These are phyloP conservation scores for Phytophthora pistaciae DNA, from an alignment of 352 stramenopile species.

Conservation along the genomic window DNA sequence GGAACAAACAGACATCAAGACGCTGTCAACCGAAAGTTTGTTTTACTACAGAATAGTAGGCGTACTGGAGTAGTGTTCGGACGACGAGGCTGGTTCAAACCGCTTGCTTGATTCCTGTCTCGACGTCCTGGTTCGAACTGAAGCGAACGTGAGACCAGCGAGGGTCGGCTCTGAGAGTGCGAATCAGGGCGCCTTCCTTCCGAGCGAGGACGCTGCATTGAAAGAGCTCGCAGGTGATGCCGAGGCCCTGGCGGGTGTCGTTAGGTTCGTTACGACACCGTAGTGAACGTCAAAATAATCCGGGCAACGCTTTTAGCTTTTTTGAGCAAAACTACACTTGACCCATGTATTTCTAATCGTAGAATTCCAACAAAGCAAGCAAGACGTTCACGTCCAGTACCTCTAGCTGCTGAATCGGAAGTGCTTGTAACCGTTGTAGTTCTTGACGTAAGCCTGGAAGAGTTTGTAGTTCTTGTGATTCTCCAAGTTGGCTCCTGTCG, in stretches of 20 bases:
- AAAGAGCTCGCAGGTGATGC: background rate
- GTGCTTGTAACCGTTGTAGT: conserved; percentile 2
- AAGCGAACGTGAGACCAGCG: conserved; percentile 27
- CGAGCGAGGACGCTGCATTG: conserved; percentile 30
- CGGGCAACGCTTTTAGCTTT: too few species aligned
- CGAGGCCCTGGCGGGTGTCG: background rate
- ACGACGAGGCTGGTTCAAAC: conserved; percentile 27
- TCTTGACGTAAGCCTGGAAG: background rate
- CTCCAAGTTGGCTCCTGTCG: background rate
- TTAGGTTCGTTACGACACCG: background rate
- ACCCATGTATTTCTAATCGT: background rate
- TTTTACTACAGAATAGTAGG: background rate
- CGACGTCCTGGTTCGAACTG: conserved; percentile 17
- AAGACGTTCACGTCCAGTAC: too few species aligned
- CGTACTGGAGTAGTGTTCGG: conserved; percentile 53
- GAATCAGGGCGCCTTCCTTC: conserved; percentile 11
- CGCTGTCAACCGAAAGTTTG: too few species aligned
- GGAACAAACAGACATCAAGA: too few species aligned
- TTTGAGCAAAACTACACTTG: background rate
- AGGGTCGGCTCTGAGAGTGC: conserved; percentile 1
- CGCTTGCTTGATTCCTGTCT: background rate
- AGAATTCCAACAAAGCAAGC: too few species aligned
- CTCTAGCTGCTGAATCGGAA: background rate
- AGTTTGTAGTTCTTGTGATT: background rate
- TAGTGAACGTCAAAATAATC: background rate